A percentile compares a stretch with the other conserved stretches of the same genome.
phyloP scores from a whole-genome alignment of 371 early-diverging fungal genomes.

The Apophysomyces elegans region DNA sequence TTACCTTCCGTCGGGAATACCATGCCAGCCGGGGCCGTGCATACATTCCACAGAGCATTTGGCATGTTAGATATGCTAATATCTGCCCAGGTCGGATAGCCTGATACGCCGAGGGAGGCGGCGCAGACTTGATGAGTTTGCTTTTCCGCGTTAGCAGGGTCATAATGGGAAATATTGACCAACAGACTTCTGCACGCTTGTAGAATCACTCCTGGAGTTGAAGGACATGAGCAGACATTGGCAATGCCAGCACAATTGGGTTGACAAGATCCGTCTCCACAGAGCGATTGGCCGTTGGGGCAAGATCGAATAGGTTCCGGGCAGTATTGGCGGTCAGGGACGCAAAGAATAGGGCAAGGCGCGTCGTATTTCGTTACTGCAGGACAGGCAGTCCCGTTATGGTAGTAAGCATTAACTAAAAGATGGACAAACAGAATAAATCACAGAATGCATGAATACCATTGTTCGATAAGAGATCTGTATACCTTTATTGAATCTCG shows the following conservation, averaged over 20 bases:
- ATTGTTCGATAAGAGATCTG: background rate
- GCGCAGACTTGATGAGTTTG: slow-evolving; percentile 49
- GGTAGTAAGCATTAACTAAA: slow-evolving; percentile 29
- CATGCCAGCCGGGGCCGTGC: slow-evolving; percentile 37
- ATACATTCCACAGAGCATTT: slow-evolving; percentile 42
- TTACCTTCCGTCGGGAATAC: slow-evolving; percentile 37
- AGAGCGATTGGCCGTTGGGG: slow-evolving; percentile 16
- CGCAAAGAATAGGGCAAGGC: slow-evolving; percentile 34
- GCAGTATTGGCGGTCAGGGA: slow-evolving; percentile 18
- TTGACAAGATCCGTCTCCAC: slow-evolving; percentile 34
- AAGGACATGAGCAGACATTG: slow-evolving; percentile 27
- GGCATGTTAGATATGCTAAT: background rate
- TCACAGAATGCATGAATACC: background rate
- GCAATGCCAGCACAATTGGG: slow-evolving; percentile 9
- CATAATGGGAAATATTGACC: slow-evolving; percentile 39
- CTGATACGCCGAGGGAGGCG: slow-evolving; percentile 19
- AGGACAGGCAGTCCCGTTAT: slow-evolving; percentile 41
- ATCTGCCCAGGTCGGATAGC: slow-evolving; percentile 37
- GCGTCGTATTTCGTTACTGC: slow-evolving; percentile 25
- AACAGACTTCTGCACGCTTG: slow-evolving; percentile 16
- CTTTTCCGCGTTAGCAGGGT: slow-evolving; percentile 38
- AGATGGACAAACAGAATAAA: background rate
- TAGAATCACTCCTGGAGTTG: slow-evolving; percentile 17
- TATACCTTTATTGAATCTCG: slow-evolving; percentile 34
- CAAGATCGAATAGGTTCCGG: slow-evolving; percentile 26